Percentiles rank a stretch among this genome's conserved stretches.
Conservation (phyloP, 257 asterid species). For the Solanum arcanum region DNA sequence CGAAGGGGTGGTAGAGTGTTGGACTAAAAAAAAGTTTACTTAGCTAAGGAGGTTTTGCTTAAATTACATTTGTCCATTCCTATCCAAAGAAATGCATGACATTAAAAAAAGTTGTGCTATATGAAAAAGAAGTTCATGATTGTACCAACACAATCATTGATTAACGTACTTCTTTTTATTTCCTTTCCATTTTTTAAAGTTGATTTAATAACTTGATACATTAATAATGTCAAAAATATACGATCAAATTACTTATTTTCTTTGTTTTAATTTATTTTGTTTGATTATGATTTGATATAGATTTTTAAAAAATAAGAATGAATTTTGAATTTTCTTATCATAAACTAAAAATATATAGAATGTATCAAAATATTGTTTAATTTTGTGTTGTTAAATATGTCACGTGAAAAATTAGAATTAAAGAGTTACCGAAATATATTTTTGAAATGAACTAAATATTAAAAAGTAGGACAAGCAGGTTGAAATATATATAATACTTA, state of each 20-base stretch:
- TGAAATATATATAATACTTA: neutral
- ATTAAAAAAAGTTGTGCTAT: neutral
- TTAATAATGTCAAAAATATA: too few relatives aligned
- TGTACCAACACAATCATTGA: neutral
- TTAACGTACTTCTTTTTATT: neutral
- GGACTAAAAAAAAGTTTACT: conserved; percentile 3
- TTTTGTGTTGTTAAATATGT: too few relatives aligned
- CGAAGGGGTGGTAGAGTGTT: neutral
- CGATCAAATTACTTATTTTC: neutral
- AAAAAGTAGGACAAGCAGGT: too few relatives aligned
- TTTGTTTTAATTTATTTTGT: too few relatives aligned
- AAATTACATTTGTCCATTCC: neutral
- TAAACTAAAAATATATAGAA: too few relatives aligned
- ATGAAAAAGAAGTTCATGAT: neutral
- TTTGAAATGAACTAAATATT: too few relatives aligned
- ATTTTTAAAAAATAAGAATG: too few relatives aligned
- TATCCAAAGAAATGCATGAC: neutral
- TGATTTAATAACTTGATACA: neutral
- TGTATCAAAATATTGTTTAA: too few relatives aligned
- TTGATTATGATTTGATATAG: too few relatives aligned
- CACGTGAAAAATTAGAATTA: too few relatives aligned
- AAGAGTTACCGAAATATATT: too few relatives aligned
- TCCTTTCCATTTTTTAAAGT: neutral
- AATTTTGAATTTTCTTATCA: too few relatives aligned
- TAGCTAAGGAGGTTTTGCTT: conserved; percentile 16